A percentile compares a stretch with the other conserved stretches of the same genome.
These are phyloP conservation scores for Monosporascus sp. DNA, from an alignment of 2,329 filamentous ascomycete genomes.

Conservation along the genomic window DNA sequence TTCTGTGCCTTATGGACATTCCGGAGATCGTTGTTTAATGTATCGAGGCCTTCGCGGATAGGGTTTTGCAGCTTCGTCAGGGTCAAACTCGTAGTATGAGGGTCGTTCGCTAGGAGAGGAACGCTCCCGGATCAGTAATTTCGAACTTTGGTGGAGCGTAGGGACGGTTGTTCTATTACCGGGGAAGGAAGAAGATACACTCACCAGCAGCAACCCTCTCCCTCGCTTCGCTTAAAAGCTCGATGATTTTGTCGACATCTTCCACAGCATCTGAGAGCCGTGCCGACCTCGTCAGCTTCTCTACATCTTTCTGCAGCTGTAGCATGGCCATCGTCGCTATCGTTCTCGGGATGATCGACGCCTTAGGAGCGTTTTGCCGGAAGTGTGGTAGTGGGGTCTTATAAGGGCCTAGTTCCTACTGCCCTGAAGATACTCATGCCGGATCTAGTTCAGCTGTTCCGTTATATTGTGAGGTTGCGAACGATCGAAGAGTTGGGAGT, in stretches of 20 bases:
- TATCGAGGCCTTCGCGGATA: constrained; percentile 73
- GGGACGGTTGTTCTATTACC: not conserved
- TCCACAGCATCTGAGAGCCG: constrained; percentile 66
- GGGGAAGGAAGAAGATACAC: constrained; percentile 13
- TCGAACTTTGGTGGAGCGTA: not conserved
- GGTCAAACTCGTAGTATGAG: constrained; percentile 64
- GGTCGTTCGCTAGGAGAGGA: constrained; percentile 43
- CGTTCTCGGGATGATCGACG: too few relatives aligned
- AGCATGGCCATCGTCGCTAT: constrained; percentile 39
- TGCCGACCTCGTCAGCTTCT: constrained; percentile 62
- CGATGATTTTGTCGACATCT: constrained; percentile 79
- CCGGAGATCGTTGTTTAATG: constrained; percentile 74
- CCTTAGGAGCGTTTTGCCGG: too few relatives aligned
- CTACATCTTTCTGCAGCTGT: constrained; percentile 65
- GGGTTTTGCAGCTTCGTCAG: constrained; percentile 83
- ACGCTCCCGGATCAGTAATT: constrained; percentile 4
- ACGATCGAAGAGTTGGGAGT: too few relatives aligned
- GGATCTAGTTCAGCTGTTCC: not conserved
- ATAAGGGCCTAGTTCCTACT: not conserved
- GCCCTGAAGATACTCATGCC: not conserved
- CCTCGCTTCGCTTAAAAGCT: constrained; percentile 67
- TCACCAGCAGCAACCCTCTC: constrained; percentile 67
- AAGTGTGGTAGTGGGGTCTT: not conserved
- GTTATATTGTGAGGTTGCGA: not conserved
- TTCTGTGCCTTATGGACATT: constrained; percentile 77